Evolutionary conservation across 2,329 filamentous ascomycete genomes (phyloP), one percentile per base, ranked within the genome.

Genomic region (Colletotrichum gloeosporioides): DNA sequence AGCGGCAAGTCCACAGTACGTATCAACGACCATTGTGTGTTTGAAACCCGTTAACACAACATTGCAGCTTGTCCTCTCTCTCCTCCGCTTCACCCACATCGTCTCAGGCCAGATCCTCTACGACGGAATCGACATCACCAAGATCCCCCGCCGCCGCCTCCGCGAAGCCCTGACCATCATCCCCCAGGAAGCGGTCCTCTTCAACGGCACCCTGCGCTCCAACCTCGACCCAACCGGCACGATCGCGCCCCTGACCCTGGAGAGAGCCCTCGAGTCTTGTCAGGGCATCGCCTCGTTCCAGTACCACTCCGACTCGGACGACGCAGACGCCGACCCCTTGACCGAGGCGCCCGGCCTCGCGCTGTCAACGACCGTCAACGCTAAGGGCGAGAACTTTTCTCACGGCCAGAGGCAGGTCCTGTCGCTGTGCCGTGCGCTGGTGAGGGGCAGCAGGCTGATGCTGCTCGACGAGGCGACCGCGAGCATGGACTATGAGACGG

Each of bases 1-100:
- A 95, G 94, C 6, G 95, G 95, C 5, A 98, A 98, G 84, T 95
- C 93, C 67, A 98, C 95, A 0, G 89, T 96, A 82, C 82, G 88
- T 83, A 61, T 25, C 16, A 15, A 2, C 36, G 8, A 4, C 16
- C 22, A 3, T 9, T 10, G 16, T 7, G 36, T 15, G n/a, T 25
- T 4, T 1, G 29, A 74, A 27, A 15, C 2, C 3, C 7, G 69
- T 70, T 71, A 31, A 39, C 25, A 9, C 2, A 27, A 2, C 22
- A 44, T 10, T 7, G 15, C 44, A 76, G 64, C 79, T 90, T 8
- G 87, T 91, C 0, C 82, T 92, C 6, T 91, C 90, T 1, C 82
- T 92, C 6, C 83, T 92, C 16, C 88, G 89, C 18, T 90, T 90
- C 78, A 90, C 89, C 4, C 85, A 90, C 75, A 85, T 89, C 44